Base-by-base conservation (phyloP, 129 eudicot genomes). In the Escallonia rubra region DNA sequence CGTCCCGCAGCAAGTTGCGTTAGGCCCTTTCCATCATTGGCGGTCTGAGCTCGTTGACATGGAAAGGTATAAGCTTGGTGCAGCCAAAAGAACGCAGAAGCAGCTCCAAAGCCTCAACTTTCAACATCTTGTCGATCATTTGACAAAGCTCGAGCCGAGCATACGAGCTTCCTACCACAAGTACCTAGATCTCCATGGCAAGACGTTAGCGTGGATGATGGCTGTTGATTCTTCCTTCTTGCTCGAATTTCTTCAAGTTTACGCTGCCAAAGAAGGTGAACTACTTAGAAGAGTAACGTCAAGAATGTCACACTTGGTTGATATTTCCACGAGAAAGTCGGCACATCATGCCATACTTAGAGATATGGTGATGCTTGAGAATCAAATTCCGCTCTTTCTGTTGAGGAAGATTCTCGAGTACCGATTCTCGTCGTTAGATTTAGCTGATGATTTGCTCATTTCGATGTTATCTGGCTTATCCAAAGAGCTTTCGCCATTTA, bases 1-100 rank as follows among this genome's bases (percentile, higher is more conserved):
- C 75, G 41, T 53, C 6, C 96, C 96, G 9, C 89, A 89, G 10
- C 75, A 70, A 54, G 70, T 83, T 11, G 79, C 88, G 1, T 61
- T 90, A 69, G 96, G 94, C 69, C 94, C 96, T 0, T 90, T 83
- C 41, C 96, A 90, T 67, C 78, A 70, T 42, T 77, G 77, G 73
- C 81, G 90, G 2, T 69, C 74, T 0, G 90, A 90, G 60, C 85
- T 86, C 9, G 72, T 79, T 55, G 85, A 90, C 52, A 86, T 86
- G 94, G 86, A 90, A 72, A 66, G 82, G 59, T 82, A 73, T 76
- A 86, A 86, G 57, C 81, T 86, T 50, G 79, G 79, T 0, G 84
- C 87, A 0, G 92, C 94, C 0, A 70, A 83, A 62, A 79, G 81
- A 59, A 65, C 63, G 45, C 92, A 80, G 55, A 80, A 77, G 3